Evolutionary conservation across 768 basidiomycete genomes (phyloP).

Genomic region (Trametes meyenii): DNA sequence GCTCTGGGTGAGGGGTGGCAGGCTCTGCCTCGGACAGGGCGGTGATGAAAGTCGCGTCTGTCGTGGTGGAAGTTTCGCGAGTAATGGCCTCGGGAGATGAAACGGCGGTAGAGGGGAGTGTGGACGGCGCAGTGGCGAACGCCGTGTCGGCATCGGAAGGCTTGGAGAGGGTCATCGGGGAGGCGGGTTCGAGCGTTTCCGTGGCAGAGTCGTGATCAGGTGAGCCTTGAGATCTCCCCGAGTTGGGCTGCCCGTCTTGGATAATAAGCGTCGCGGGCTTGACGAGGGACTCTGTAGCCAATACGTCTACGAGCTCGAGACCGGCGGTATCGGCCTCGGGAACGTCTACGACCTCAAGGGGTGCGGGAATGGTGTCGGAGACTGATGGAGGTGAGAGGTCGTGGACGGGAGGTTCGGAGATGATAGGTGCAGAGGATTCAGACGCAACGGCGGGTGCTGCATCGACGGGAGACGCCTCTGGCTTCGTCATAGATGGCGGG

Average conservation of each 20-base stretch:
- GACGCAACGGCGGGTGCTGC: background rate
- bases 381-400: no score
- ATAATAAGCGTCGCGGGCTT: no score
- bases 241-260: no score
- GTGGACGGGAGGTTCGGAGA: no score
- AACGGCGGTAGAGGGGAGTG: background rate
- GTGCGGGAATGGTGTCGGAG: no score
- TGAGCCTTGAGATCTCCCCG: no score
- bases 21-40: background rate
- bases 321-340: conserved; percentile 1
- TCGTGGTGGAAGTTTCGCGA: conserved; percentile 6
- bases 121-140: conserved; percentile 1
- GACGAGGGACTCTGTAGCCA: background rate
- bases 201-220: background rate
- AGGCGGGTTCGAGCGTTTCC: background rate
- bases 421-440: background rate
- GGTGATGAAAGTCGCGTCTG: conserved; percentile 3
- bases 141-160: background rate
- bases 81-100: conserved; percentile 12
- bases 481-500: no score
- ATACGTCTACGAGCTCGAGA: background rate
- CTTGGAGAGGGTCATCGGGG: background rate
- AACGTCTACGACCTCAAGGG: background rate
- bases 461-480: background rate
- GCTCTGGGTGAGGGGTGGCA: background rate